Conservation (phyloP, 345 rosid genomes). For the Psidium friedrichsthalianum region DNA sequence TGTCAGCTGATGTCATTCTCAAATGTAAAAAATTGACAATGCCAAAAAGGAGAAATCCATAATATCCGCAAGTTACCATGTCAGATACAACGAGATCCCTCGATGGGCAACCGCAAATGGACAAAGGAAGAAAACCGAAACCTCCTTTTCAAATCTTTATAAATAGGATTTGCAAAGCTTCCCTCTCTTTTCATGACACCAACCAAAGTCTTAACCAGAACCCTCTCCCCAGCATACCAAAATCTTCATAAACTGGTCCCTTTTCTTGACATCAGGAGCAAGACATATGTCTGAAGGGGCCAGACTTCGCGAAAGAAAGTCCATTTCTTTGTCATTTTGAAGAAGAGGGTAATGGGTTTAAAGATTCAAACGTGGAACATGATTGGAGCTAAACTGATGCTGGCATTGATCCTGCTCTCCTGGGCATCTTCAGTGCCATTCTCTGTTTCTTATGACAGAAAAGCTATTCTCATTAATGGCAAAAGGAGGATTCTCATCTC, state of each 20-base stretch:
- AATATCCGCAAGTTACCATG: not conserved
- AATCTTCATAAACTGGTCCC: not conserved
- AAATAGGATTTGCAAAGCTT: not conserved
- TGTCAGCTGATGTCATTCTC: too few relatives aligned
- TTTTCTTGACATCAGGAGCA: too few relatives aligned
- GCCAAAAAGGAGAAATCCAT: too few relatives aligned
- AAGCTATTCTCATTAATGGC: conserved; percentile 69
- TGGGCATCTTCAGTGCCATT: conserved; percentile 1
- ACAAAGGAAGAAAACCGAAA: not conserved
- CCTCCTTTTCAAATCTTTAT: not conserved
- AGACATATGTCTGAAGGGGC: not conserved
- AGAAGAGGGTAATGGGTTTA: not conserved
- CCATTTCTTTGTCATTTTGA: too few relatives aligned
- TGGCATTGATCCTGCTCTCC: not conserved
- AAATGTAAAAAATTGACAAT: too few relatives aligned
- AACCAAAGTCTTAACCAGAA: not conserved
- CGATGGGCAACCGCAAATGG: not conserved
- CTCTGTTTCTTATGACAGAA: conserved; percentile 18
- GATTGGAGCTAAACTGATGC: not conserved
- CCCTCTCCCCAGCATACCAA: not conserved
- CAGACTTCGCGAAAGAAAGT: too few relatives aligned
- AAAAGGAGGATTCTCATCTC: conserved; percentile 73
- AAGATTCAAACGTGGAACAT: not conserved
- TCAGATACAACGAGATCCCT: not conserved
- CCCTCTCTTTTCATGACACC: not conserved